Evolutionary conservation across 768 basidiomycete genomes (phyloP).

Genomic region (Tricholomella constricta): DNA sequence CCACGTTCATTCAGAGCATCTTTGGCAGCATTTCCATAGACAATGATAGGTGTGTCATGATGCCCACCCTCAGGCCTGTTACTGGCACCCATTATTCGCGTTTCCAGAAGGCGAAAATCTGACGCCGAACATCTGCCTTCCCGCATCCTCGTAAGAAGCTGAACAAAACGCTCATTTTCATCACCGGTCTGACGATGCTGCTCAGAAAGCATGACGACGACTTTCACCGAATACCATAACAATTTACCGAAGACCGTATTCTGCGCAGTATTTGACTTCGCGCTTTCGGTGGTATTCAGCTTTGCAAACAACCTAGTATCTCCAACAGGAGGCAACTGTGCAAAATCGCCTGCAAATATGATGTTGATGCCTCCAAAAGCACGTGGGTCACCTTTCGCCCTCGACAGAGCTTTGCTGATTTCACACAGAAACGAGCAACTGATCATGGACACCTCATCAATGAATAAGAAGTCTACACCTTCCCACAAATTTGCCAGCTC

Average conservation of each 20-base stretch:
- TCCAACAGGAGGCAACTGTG: constrained; percentile 28
- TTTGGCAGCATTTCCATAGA: constrained; percentile 6
- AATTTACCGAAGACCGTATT: not conserved
- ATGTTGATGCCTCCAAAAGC: constrained; percentile 33
- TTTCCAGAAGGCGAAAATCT: not conserved
- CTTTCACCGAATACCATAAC: not conserved
- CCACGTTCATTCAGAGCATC: constrained; percentile 8
- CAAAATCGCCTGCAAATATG: constrained; percentile 38
- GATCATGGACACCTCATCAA: constrained; percentile 24
- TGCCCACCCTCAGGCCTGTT: too few relatives aligned
- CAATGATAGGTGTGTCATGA: constrained; percentile 6
- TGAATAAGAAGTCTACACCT: constrained; percentile 31
- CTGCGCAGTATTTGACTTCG: not conserved
- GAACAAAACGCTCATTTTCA: not conserved
- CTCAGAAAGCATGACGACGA: not conserved
- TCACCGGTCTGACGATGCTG: not conserved
- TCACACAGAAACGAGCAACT: constrained; percentile 7
- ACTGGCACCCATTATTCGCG: not conserved
- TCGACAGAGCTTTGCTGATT: constrained; percentile 5
- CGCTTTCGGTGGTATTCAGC: not conserved
- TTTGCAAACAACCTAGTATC: not conserved
- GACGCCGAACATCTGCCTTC: not conserved
- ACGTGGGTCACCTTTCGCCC: constrained; percentile 11
- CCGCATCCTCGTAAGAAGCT: not conserved
- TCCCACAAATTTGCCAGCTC: constrained; percentile 27